phyloP scores from a whole-genome alignment of 2,329 filamentous ascomycete species.

The Sclerotinia spermophila region DNA sequence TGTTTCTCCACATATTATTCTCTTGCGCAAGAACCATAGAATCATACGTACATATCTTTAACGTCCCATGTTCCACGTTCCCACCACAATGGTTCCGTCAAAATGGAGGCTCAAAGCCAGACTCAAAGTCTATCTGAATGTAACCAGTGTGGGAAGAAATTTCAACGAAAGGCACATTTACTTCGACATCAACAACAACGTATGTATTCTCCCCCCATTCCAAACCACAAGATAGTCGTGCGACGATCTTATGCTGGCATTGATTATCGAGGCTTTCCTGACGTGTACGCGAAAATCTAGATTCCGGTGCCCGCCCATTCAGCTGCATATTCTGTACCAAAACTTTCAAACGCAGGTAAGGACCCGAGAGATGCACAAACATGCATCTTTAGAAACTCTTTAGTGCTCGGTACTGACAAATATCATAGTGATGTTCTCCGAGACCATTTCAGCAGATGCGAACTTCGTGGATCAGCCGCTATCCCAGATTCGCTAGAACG shows the following conservation, averaged over 20 bases:
- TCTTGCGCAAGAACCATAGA: slow-evolving; percentile 1
- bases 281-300: slow-evolving; percentile 27
- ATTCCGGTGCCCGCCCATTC: slow-evolving; percentile 35
- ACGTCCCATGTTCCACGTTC: slow-evolving; percentile 17
- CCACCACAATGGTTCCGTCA: slow-evolving; percentile 29
- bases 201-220: slow-evolving; percentile 22
- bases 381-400: background rate
- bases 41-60: slow-evolving; percentile 12
- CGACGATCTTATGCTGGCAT: background rate
- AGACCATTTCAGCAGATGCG: slow-evolving; percentile 38
- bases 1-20: slow-evolving; percentile 14
- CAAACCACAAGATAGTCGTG: background rate
- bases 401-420: background rate
- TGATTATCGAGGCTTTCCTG: background rate
- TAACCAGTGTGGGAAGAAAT: slow-evolving; percentile 37
- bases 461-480: slow-evolving; percentile 31
- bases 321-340: slow-evolving; percentile 38
- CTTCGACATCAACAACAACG: slow-evolving; percentile 37
- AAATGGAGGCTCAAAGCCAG: slow-evolving; percentile 38
- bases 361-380: background rate
- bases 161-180: slow-evolving; percentile 38
- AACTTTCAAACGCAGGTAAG: slow-evolving; percentile 37
- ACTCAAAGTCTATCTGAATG: slow-evolving; percentile 36
- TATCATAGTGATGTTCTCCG: slow-evolving; percentile 35
- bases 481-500: slow-evolving; percentile 36